Percentiles rank a stretch among this genome's conserved stretches.
Evolutionary conservation across 1,284 basidiomycete species (phyloP).

Genomic region (Pterulicium gracile): DNA sequence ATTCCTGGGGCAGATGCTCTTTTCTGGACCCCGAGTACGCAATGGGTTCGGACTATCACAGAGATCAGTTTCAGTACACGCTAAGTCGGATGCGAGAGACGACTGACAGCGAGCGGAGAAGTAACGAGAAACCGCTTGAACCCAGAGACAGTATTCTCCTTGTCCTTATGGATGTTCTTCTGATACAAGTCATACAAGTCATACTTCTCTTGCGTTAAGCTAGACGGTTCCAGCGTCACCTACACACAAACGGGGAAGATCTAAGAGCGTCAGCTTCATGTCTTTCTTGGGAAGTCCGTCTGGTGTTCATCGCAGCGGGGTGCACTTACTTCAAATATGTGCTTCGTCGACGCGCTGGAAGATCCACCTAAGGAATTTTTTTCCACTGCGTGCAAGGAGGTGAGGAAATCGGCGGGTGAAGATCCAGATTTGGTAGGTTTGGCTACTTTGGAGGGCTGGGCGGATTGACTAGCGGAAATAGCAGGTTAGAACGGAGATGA

Average conservation of each 20-base stretch:
- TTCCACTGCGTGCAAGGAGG: no score
- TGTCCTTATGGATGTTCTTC: conserved; percentile 63
- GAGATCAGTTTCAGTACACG: not conserved
- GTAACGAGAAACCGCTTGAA: conserved; percentile 75
- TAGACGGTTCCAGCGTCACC: conserved; percentile 67
- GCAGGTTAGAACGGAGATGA: no score
- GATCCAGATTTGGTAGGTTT: conserved; percentile 12
- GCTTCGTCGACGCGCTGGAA: no score
- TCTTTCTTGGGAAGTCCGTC: no score
- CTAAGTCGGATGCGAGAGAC: not conserved
- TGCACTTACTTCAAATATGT: no score
- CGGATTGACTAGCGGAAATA: no score
- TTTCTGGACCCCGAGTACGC: conserved; percentile 40
- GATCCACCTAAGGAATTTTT: no score
- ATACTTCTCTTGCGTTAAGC: conserved; percentile 74
- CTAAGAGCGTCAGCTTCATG: no score
- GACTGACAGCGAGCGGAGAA: conserved; percentile 60
- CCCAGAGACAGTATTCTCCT: conserved; percentile 33
- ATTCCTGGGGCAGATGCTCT: conserved; percentile 52
- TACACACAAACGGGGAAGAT: no score
- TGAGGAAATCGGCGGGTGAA: not conserved
- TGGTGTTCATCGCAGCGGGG: no score
- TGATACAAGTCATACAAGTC: conserved; percentile 73
- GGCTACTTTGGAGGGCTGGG: conserved; percentile 5
- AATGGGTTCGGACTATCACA: conserved; percentile 39